These are phyloP conservation scores for Haplosporangium sp. DNA, from an alignment of 371 early-diverging fungal species.

Conservation along the genomic window DNA sequence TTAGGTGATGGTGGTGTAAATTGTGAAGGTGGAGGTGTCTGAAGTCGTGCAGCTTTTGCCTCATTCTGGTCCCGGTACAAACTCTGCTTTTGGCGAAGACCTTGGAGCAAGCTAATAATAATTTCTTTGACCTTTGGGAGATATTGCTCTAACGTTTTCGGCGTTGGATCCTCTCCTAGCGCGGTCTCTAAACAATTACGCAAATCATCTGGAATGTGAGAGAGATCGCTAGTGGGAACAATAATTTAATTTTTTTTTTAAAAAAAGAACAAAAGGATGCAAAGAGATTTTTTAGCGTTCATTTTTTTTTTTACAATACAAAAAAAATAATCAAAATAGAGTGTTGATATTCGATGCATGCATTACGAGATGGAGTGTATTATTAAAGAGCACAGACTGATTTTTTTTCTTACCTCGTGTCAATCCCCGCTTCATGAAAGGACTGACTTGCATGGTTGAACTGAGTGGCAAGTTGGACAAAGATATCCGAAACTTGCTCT, in stretches of 20 bases:
- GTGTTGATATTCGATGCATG: constrained; percentile 2
- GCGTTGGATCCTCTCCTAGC: constrained; percentile 63
- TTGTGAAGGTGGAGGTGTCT: constrained; percentile 8
- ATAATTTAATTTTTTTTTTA: neutral
- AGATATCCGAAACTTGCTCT: constrained; percentile 64
- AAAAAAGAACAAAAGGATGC: neutral
- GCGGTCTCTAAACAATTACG: constrained; percentile 60
- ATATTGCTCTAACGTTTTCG: constrained; percentile 61
- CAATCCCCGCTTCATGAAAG: constrained; percentile 60
- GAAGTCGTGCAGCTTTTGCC: constrained; percentile 25
- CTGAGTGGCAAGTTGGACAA: constrained; percentile 65
- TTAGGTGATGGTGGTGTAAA: neutral
- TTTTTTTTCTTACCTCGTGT: constrained; percentile 60
- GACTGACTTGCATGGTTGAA: constrained; percentile 60
- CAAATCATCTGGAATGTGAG: constrained; percentile 64
- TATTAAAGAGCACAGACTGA: neutral
- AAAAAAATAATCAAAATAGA: too few species aligned
- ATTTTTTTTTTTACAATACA: too few species aligned
- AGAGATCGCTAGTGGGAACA: constrained; percentile 60
- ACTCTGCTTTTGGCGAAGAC: constrained; percentile 66
- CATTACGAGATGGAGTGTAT: neutral
- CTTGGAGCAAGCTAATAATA: constrained; percentile 65
- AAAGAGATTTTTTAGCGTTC: neutral
- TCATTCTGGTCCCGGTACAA: constrained; percentile 55
- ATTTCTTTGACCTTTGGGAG: constrained; percentile 67